Base-by-base conservation (phyloP, 495 filamentous ascomycete species). In the Daldinia vernicosa region DNA sequence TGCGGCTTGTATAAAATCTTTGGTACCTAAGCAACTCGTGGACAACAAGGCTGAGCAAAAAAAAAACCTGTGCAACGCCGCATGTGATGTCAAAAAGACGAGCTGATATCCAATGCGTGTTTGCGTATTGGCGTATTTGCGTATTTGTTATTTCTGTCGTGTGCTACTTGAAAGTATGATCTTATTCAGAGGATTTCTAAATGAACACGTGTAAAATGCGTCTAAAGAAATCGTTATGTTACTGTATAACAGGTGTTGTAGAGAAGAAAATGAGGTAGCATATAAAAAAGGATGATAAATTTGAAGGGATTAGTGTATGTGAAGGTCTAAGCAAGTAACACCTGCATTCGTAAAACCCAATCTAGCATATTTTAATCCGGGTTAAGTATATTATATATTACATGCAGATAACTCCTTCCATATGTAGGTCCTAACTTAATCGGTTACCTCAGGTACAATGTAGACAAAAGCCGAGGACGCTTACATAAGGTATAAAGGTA, bases 21-120 rank as follows among this genome's bases (percentile, higher is more conserved):
- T 15, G 11, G 54, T 59, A n/a, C n/a, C n/a, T n/a, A 37, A 56
- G 57, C 57, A 69, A 47, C 70, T 73, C 70, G 61, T 73, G 58
- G 62, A 69, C 62, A 69, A 40, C 27, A 69, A 69, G 66, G 66
- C 66, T 69, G 70, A 73, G 70, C 57, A 14, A 53, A 52, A 69
- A 14, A 53, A 52, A 69, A 61, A 45, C 43, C 50, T 63, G 22
- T 59, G 28, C 50, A 58, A 58, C 37, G 26, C 37, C 39, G 61
- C 70, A 73, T 73, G 62, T 66, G 70, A 69, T 66, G 57, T 56
- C 60, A 57, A 67, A 67, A 50, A 40, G 35, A 39, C 17, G 17
- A 53, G 50, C 52, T 26, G 12, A 50, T 72, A 72, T 72, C 70
- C 70, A 69, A 73, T 66, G 15, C 32, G 60, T 22, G 15, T 56